These are phyloP conservation scores for Carallia pectinifolia DNA, from an alignment of 345 rosid species.

Conservation along the genomic window DNA sequence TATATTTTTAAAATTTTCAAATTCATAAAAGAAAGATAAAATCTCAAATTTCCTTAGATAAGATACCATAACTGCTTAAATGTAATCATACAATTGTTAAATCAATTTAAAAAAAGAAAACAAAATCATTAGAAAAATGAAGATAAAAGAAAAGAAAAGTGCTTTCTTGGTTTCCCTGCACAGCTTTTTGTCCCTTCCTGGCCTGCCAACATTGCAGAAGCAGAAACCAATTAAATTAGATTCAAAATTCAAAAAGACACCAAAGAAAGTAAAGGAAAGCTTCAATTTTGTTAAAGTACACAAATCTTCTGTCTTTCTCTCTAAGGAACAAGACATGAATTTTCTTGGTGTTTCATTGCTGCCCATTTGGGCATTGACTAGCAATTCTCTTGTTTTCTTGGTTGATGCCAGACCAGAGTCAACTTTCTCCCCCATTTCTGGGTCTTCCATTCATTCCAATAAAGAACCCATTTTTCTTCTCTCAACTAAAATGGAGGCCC, in stretches of 20 bases:
- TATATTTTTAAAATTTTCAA: no score
- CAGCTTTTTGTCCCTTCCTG: slow-evolving; percentile 12
- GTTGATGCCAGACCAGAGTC: slow-evolving; percentile 39
- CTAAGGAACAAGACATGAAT: slow-evolving; percentile 33
- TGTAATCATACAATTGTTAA: no score
- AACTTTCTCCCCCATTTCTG: slow-evolving; percentile 31
- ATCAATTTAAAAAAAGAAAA: no score
- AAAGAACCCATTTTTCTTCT: slow-evolving; percentile 44
- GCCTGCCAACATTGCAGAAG: no score
- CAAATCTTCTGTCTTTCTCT: slow-evolving; percentile 5
- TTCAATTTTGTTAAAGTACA: not conserved
- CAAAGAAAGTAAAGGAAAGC: not conserved
- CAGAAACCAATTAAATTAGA: not conserved
- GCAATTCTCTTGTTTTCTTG: slow-evolving; percentile 35
- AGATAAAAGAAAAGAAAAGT: slow-evolving; percentile 2
- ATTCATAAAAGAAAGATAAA: no score
- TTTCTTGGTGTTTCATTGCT: slow-evolving; percentile 21
- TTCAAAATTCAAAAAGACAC: not conserved
- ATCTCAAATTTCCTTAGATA: no score
- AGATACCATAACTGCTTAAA: no score
- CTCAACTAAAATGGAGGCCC: slow-evolving; percentile 54
- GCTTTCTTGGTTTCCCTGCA: slow-evolving; percentile 23
- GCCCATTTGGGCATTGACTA: slow-evolving; percentile 51
- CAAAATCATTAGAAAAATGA: no score
- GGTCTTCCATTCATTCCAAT: slow-evolving; percentile 19